Conservation (phyloP, 352 stramenopile genomes). For the Phytophthora aleatoria region DNA sequence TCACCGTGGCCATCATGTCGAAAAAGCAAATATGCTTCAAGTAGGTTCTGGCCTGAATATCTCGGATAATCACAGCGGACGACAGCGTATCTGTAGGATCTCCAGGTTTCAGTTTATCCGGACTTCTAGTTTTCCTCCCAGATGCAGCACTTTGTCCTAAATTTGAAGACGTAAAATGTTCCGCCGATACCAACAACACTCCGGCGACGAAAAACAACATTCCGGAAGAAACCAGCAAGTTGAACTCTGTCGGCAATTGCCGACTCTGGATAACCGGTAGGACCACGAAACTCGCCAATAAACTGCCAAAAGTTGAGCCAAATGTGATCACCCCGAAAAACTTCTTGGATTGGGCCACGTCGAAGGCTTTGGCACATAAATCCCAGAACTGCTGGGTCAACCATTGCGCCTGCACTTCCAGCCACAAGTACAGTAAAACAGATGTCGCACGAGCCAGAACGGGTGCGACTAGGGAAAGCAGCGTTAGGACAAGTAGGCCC, state of each 20-base stretch:
- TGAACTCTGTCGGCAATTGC: slow-evolving; percentile 71
- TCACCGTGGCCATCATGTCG: slow-evolving; percentile 79
- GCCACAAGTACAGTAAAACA: slow-evolving; percentile 81
- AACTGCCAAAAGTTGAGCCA: slow-evolving; percentile 76
- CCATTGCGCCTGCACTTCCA: slow-evolving; percentile 76
- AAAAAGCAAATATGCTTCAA: slow-evolving; percentile 90
- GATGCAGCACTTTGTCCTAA: slow-evolving; percentile 3
- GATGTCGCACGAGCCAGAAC: slow-evolving; percentile 47
- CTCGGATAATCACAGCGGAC: slow-evolving; percentile 47
- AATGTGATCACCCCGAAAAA: slow-evolving; percentile 90
- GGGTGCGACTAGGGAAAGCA: slow-evolving; percentile 52
- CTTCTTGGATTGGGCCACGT: slow-evolving; percentile 83
- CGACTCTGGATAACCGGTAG: slow-evolving; percentile 57
- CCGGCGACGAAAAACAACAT: slow-evolving; percentile 67
- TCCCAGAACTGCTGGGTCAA: slow-evolving; percentile 90
- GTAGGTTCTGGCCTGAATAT: slow-evolving; percentile 79
- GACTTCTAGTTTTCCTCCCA: slow-evolving; percentile 8
- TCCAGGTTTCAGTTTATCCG: slow-evolving; percentile 4
- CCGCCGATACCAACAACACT: slow-evolving; percentile 59
- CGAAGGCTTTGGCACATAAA: slow-evolving; percentile 79
- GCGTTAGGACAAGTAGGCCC: slow-evolving; percentile 50
- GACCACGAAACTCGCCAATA: slow-evolving; percentile 77
- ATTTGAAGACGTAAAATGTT: slow-evolving; percentile 40
- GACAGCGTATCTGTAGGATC: slow-evolving; percentile 17
- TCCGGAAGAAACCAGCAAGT: slow-evolving; percentile 57